Conservation (phyloP, 768 basidiomycete genomes). For the Lentinula raphanica region DNA sequence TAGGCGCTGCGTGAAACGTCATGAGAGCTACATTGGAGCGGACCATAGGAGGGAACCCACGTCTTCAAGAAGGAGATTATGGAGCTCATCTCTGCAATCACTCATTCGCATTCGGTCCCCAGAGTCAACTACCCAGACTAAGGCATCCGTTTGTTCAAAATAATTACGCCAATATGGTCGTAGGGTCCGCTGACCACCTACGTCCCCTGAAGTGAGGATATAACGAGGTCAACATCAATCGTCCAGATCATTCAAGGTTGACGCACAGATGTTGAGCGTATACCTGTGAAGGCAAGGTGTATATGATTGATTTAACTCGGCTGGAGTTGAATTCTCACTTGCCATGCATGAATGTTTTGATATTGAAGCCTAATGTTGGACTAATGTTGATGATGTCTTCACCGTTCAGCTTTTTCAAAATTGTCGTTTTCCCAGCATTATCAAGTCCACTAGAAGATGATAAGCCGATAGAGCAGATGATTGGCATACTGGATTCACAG, state of each 20-base stretch:
- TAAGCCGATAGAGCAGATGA: background rate
- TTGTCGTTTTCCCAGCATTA: conserved; percentile 98
- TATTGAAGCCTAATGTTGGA: conserved; percentile 97
- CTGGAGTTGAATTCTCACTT: conserved; percentile 49
- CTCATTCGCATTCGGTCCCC: conserved; percentile 84
- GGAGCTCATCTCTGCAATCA: conserved; percentile 87
- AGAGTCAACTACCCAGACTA: conserved; percentile 99
- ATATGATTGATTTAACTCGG: background rate
- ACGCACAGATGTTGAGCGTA: conserved; percentile 75
- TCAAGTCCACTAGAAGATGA: conserved; percentile 72
- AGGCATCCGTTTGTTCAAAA: conserved; percentile 96
- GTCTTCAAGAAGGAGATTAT: conserved; percentile 84
- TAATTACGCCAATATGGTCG: conserved; percentile 99
- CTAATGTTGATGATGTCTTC: conserved; percentile 87
- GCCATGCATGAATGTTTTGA: conserved; percentile 91
- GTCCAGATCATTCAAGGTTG: background rate
- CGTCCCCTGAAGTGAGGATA: conserved; percentile 69
- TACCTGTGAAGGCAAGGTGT: conserved; percentile 38
- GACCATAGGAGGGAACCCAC: conserved; percentile 40
- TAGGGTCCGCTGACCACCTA: conserved; percentile 92
- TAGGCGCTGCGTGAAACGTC: conserved; percentile 53
- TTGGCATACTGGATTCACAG: conserved; percentile 45
- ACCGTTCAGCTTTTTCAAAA: conserved; percentile 88
- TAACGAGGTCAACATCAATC: background rate
- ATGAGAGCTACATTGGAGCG: background rate